Evolutionary conservation across 306 rosid species (phyloP).

Genomic region (Castanea sativa): DNA sequence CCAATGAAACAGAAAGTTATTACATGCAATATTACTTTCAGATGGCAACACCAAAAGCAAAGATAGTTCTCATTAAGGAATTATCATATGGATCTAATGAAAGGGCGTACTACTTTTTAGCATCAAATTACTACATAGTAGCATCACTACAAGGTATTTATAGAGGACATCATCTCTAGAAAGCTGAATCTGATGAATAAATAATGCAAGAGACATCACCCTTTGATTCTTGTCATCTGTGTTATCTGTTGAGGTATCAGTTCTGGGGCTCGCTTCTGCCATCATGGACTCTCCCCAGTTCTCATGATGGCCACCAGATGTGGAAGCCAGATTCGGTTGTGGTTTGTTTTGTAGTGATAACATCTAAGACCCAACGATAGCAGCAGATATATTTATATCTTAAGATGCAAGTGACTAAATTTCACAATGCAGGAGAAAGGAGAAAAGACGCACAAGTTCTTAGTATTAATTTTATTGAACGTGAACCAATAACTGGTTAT

Average conservation of each 20-base stretch:
- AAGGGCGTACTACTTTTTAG: background rate
- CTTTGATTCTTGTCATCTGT: constrained; percentile 80
- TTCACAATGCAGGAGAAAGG: constrained; percentile 10
- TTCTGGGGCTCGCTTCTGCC: constrained; percentile 78
- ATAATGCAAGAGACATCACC: constrained; percentile 43
- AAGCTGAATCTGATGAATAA: constrained; percentile 1
- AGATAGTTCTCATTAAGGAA: background rate
- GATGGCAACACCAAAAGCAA: too few species aligned
- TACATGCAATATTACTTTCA: too few species aligned
- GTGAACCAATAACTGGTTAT: constrained; percentile 41
- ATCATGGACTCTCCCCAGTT: constrained; percentile 87
- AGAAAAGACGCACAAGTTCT: constrained; percentile 1
- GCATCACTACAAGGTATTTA: background rate
- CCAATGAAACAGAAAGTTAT: background rate
- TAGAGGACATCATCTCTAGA: constrained; percentile 15
- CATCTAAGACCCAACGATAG: constrained; percentile 57
- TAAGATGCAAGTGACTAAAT: constrained; percentile 52
- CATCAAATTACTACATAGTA: background rate
- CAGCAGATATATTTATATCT: constrained; percentile 52
- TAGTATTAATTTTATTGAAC: constrained; percentile 16
- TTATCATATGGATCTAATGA: background rate
- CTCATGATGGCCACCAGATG: constrained; percentile 73
- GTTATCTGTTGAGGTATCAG: constrained; percentile 91
- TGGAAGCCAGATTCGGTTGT: constrained; percentile 47
- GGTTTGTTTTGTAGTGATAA: constrained; percentile 46